A percentile compares a stretch with the other conserved stretches of the same genome.
These are phyloP conservation scores for Picea engelmannii DNA, from an alignment of 83 land plant genomes.

Conservation along the genomic window DNA sequence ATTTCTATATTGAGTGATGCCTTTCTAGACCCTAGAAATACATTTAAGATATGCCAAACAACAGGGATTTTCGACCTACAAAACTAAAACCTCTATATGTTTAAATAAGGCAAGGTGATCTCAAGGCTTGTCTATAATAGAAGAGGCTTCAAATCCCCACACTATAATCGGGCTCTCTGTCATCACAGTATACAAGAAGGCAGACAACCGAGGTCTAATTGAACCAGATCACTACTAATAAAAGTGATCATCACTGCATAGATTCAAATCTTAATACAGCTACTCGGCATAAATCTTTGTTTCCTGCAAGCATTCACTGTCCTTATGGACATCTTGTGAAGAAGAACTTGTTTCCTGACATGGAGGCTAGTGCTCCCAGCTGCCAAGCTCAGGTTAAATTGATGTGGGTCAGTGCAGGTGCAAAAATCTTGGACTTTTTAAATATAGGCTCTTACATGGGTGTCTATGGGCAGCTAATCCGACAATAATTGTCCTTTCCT, in stretches of 20 bases:
- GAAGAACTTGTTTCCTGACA: conserved; percentile 8
- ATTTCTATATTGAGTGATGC: no score
- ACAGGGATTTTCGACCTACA: no score
- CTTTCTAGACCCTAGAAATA: no score
- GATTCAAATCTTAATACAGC: neutral
- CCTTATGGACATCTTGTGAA: neutral
- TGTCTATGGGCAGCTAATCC: neutral
- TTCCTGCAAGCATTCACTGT: neutral
- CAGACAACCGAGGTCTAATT: neutral
- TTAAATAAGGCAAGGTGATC: no score
- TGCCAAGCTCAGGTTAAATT: neutral
- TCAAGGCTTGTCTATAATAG: no score
- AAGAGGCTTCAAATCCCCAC: no score
- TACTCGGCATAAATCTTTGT: neutral
- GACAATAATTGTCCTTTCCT: neutral
- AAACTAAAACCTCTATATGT: no score
- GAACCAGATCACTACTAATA: neutral
- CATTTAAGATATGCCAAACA: no score
- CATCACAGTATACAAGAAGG: neutral
- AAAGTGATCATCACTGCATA: neutral
- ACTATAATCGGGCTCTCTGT: no score
- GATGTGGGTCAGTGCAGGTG: neutral
- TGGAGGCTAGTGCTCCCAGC: conserved; percentile 1
- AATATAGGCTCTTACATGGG: neutral
- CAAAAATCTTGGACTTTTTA: neutral